These are phyloP conservation scores for Stentor coeruleus DNA, from an alignment of 73 alveolate species.

Conservation along the genomic window DNA sequence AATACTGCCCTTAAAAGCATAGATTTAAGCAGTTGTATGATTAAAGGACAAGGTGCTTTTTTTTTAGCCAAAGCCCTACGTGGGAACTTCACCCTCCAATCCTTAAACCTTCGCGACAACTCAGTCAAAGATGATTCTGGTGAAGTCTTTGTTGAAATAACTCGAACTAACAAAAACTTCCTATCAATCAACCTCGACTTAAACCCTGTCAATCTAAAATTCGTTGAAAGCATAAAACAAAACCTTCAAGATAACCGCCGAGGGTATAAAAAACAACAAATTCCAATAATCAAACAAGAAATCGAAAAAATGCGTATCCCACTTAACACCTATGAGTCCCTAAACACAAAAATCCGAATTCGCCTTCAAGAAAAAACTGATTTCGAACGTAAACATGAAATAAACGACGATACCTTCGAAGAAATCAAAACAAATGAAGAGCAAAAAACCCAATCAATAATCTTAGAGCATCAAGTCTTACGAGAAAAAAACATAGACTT, in stretches of 20 bases:
- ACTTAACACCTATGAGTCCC: neutral
- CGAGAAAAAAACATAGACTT: too few relatives aligned
- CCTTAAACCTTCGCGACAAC: neutral
- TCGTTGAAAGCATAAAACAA: neutral
- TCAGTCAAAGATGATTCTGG: neutral
- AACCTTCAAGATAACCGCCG: neutral
- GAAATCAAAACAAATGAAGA: neutral
- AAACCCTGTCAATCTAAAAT: neutral
- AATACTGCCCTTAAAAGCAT: neutral
- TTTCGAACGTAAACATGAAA: neutral
- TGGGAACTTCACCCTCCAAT: neutral
- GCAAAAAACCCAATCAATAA: neutral
- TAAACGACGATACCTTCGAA: neutral
- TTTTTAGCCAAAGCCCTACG: constrained; percentile 3
- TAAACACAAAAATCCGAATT: neutral
- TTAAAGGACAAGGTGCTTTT: neutral
- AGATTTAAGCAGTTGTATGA: neutral
- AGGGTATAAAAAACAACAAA: neutral
- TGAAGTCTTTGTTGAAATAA: neutral
- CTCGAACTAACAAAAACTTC: neutral
- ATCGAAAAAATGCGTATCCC: constrained; percentile 11
- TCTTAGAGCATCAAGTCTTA: too few relatives aligned
- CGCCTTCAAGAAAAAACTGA: neutral
- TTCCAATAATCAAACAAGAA: neutral
- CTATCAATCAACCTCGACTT: neutral